phyloP scores from a whole-genome alignment of 345 rosid species.

The Zanthoxylum bungeanum region DNA sequence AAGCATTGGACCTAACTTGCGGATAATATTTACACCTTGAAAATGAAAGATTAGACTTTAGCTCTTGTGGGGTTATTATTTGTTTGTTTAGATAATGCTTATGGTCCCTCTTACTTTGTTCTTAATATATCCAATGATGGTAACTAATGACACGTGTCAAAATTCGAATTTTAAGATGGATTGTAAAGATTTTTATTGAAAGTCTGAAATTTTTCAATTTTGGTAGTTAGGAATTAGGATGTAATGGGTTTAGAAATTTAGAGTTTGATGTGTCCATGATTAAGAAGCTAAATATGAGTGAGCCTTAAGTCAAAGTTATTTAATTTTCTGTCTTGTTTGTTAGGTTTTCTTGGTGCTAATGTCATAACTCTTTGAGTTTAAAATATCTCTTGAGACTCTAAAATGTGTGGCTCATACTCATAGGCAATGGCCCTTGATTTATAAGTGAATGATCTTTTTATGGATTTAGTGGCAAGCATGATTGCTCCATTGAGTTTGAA shows the following conservation, averaged over 20 bases:
- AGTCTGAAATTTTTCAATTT: too few relatives aligned
- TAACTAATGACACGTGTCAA: not conserved
- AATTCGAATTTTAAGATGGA: not conserved
- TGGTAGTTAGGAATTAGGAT: not conserved
- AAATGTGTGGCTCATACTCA: not conserved
- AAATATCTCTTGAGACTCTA: not conserved
- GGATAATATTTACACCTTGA: not conserved
- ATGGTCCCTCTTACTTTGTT: not conserved
- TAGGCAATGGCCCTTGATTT: not conserved
- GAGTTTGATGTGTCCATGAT: not conserved
- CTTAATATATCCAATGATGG: not conserved
- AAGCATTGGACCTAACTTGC: constrained; percentile 17
- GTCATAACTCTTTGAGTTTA: not conserved
- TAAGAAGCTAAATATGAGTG: not conserved
- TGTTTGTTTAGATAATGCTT: not conserved
- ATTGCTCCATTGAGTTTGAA: too few relatives aligned
- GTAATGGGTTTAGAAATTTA: not conserved
- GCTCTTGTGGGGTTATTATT: not conserved
- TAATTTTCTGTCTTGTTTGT: not conserved
- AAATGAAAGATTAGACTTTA: not conserved
- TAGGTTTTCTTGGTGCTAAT: not conserved
- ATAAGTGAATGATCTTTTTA: not conserved
- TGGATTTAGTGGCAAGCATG: not conserved
- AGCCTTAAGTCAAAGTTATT: not conserved
- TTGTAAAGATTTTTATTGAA: not conserved